These are phyloP conservation scores for Aspergillus versicolor DNA, from an alignment of 2,329 filamentous ascomycete genomes.

Conservation along the genomic window DNA sequence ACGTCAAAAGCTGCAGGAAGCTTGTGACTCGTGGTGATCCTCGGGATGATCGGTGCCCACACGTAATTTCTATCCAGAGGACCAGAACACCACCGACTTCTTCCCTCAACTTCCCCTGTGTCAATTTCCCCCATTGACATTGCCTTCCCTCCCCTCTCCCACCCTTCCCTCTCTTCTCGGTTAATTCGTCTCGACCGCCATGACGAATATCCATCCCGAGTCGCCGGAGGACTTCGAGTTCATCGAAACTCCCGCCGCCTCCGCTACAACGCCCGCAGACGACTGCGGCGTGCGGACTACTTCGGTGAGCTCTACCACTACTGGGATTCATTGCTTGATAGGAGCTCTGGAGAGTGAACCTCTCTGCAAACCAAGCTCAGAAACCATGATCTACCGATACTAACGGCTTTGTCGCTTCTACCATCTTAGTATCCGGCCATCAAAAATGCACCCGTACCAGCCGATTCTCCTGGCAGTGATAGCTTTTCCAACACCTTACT, in stretches of 20 bases:
- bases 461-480: constrained; percentile 79
- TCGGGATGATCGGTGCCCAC: constrained; percentile 6
- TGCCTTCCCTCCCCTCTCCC: constrained; percentile 23
- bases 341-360: not conserved
- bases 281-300: constrained; percentile 63
- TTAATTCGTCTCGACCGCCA: constrained; percentile 29
- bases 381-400: not conserved
- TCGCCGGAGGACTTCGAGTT: constrained; percentile 51
- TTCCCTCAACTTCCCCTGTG: constrained; percentile 10
- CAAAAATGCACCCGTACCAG: constrained; percentile 90
- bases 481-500: constrained; percentile 83
- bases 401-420: constrained; percentile 2
- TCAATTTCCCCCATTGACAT: constrained; percentile 15
- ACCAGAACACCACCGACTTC: constrained; percentile 1
- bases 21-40: constrained; percentile 3
- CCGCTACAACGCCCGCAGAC: constrained; percentile 51
- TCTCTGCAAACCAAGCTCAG: not conserved
- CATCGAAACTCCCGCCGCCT: constrained; percentile 61
- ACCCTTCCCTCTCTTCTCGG: constrained; percentile 21
- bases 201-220: constrained; percentile 46
- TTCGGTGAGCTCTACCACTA: constrained; percentile 47
- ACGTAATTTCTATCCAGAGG: constrained; percentile 6
- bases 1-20: not conserved
- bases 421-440: constrained; percentile 73
- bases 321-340: not conserved